phyloP scores from a whole-genome alignment of 2,329 filamentous ascomycete species.

The Beauveria sp. region DNA sequence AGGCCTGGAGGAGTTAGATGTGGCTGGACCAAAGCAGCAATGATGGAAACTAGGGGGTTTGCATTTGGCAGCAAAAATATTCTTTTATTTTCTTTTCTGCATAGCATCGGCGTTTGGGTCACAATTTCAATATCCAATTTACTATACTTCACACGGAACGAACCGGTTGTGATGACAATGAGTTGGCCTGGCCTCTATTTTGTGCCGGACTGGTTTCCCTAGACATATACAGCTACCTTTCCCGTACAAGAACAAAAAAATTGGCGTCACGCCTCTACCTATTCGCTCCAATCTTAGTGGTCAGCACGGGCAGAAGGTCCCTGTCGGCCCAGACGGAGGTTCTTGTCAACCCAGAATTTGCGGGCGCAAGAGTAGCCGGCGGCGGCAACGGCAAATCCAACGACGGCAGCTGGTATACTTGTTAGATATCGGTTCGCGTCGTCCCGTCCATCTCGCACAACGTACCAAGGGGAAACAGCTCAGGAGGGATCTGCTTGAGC shows the following conservation, averaged over 20 bases:
- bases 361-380: conserved; percentile 73
- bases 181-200: conserved; percentile 12
- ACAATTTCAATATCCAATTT: conserved; percentile 10
- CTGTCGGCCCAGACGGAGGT: conserved; percentile 76
- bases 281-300: conserved; percentile 23
- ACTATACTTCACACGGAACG: background rate
- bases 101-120: conserved; percentile 40
- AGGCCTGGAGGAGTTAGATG: conserved; percentile 84
- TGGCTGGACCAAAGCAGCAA: conserved; percentile 80
- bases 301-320: conserved; percentile 35
- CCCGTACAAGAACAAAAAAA: conserved; percentile 16
- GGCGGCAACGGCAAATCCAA: conserved; percentile 74
- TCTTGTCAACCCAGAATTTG: conserved; percentile 87
- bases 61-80: background rate
- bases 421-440: background rate
- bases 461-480: conserved; percentile 89
- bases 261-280: conserved; percentile 10
- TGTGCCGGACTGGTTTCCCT: conserved; percentile 12
- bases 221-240: conserved; percentile 13
- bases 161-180: conserved; percentile 1
- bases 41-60: conserved; percentile 30
- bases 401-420: conserved; percentile 61
- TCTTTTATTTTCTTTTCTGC: conserved; percentile 16
- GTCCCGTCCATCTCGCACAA: background rate
- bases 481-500: conserved; percentile 82